Evolutionary conservation across 139 green algal genomes (phyloP), one percentile per base, ranked within the genome.

Genomic region (Chlorella sp.): DNA sequence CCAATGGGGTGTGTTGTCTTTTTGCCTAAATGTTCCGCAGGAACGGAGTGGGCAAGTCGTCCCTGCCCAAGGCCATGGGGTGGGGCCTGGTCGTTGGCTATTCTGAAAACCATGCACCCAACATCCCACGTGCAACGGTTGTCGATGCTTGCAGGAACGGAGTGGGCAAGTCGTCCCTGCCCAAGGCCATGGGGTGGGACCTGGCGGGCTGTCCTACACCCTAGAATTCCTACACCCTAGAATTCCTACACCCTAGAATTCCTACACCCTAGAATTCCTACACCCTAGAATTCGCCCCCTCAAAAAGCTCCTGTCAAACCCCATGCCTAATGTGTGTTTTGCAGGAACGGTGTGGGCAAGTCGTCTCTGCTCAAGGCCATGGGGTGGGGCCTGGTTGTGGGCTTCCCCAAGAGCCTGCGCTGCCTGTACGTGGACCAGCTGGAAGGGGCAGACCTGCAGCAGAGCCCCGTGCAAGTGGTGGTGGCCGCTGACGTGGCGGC

Each of bases 291-390:
- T n/a, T n/a, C n/a, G n/a, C n/a, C n/a, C n/a, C n/a, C n/a, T n/a
- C n/a, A n/a, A n/a, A n/a, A n/a, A n/a, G n/a, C n/a, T n/a, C n/a
- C n/a, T n/a, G n/a, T n/a, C n/a, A n/a, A n/a, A n/a, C 37, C 18
- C 14, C 12, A 30, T 57, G 75, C 34, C n/a, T 53, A 4, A 81
- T 28, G 22, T 73, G 64, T 30, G 2, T 73, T 30, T 30, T 73
- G 60, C 84, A 81, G 87, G 64, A 95, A 94, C 85, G 91, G 92
- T 32, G 86, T 82, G 36, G 92, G 92, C 64, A 96, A 95, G 86
- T 92, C 89, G 3, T 93, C 93, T 0, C 90, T 96, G 19, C 68
- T 96, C 36, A 90, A 88, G 37, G 91, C 91, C 0, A 84, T 93
- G 18, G 90, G 86, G n/a, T 82, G 88, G n/a, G 85, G 89, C 16